Evolutionary conservation across 805 yeast species (phyloP).

Genomic region (Teunomyces barrocoloradensis): DNA sequence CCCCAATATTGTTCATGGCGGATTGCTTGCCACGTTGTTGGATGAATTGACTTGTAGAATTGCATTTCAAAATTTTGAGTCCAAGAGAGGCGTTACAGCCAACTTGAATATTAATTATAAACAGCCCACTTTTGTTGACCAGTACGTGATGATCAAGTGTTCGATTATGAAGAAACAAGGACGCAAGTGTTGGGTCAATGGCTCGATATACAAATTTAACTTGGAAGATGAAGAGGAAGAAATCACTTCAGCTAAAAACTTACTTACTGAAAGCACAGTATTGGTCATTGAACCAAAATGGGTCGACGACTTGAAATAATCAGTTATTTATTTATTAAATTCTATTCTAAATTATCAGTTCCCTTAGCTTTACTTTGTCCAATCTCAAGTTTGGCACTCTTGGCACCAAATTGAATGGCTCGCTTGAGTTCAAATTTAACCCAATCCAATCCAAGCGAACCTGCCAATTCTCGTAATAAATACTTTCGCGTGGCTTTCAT

Average conservation of each 20-base stretch:
- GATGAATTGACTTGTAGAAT: conserved; percentile 43
- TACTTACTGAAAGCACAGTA: conserved; percentile 37
- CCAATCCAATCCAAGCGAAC: conserved; percentile 42
- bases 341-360: conserved; percentile 46
- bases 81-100: conserved; percentile 43
- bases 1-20: conserved; percentile 42
- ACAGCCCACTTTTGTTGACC: conserved; percentile 34
- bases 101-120: conserved; percentile 40
- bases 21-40: conserved; percentile 40
- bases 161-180: conserved; percentile 29
- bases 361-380: conserved; percentile 79
- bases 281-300: conserved; percentile 42
- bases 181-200: conserved; percentile 40
- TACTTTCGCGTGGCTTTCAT: conserved; percentile 43
- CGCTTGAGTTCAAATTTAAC: conserved; percentile 79
- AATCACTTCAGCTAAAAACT: conserved; percentile 21
- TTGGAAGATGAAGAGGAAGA: conserved; percentile 14
- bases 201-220: conserved; percentile 27
- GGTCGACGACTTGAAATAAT: conserved; percentile 27
- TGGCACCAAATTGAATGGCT: conserved; percentile 96
- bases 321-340: not conserved
- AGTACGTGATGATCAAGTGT: conserved; percentile 34
- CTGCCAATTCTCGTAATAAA: conserved; percentile 64
- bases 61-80: conserved; percentile 40
- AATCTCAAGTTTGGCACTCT: conserved; percentile 87